A percentile compares a stretch with the other conserved stretches of the same genome.
phyloP scores from a whole-genome alignment of 192 early-diverging fungal species.

The Entomortierella chlamydospora region DNA sequence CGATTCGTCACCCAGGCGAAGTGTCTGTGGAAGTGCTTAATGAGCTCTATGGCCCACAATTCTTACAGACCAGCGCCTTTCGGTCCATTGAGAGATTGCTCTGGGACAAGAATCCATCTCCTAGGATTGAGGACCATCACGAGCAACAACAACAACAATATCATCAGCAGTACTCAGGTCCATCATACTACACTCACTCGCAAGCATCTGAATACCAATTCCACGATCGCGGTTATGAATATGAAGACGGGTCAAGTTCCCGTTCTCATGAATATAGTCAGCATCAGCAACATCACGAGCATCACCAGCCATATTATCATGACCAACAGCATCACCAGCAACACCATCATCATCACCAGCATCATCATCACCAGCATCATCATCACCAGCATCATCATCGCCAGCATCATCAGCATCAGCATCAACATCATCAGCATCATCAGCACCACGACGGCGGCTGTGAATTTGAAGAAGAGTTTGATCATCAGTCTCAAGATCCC shows the following conservation, averaged over 20 bases:
- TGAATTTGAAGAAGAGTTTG: conserved; percentile 30
- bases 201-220: neutral
- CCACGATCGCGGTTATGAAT: neutral
- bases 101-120: conserved; percentile 27
- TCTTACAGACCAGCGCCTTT: conserved; percentile 42
- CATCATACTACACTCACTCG: neutral
- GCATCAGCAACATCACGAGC: neutral
- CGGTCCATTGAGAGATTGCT: conserved; percentile 42
- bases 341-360: neutral
- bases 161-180: neutral
- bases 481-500: conserved; percentile 16
- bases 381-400: neutral
- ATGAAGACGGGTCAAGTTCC: neutral
- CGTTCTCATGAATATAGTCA: neutral
- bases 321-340: neutral
- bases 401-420: neutral
- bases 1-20: conserved; percentile 50
- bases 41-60: conserved; percentile 46
- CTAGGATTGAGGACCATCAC: neutral
- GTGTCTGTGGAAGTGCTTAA: conserved; percentile 41
- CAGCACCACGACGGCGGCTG: neutral
- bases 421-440: neutral
- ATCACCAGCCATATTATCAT: neutral
- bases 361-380: neutral
- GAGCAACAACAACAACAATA: neutral